phyloP scores from a whole-genome alignment of 2,329 filamentous ascomycete genomes.

The Colletotrichum costaricense region DNA sequence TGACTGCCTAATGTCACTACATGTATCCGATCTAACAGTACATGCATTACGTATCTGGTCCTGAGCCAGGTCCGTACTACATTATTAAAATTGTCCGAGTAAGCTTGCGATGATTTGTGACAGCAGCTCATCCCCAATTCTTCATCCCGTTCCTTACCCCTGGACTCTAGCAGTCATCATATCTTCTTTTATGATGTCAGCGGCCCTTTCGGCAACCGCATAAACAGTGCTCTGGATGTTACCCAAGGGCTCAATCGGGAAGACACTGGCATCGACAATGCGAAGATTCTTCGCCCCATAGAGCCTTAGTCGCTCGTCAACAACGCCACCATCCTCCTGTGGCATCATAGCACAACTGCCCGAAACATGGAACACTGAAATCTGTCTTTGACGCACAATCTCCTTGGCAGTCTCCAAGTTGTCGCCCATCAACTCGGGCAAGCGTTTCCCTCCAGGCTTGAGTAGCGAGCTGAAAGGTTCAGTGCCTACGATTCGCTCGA shows the following conservation, averaged over 20 bases:
- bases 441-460: constrained; percentile 49
- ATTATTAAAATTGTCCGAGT: not conserved
- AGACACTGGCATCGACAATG: constrained; percentile 57
- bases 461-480: constrained; percentile 54
- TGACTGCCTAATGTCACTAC: no score
- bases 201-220: constrained; percentile 53
- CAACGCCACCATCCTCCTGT: constrained; percentile 55
- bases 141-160: not conserved
- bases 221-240: constrained; percentile 47
- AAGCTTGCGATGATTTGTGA: not conserved
- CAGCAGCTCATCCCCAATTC: not conserved
- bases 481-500: constrained; percentile 50
- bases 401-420: constrained; percentile 48
- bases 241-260: constrained; percentile 53
- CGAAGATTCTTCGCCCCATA: constrained; percentile 56
- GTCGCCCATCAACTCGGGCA: constrained; percentile 46
- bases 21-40: no score
- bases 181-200: constrained; percentile 46
- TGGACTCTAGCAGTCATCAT: not conserved
- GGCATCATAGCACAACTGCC: constrained; percentile 63
- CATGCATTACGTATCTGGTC: no score
- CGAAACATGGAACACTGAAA: constrained; percentile 57
- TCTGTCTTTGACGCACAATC: constrained; percentile 47
- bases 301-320: constrained; percentile 54
- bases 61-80: no score